Base-by-base conservation (phyloP, 2,329 filamentous ascomycete genomes). In the Fusarium cicatricum region DNA sequence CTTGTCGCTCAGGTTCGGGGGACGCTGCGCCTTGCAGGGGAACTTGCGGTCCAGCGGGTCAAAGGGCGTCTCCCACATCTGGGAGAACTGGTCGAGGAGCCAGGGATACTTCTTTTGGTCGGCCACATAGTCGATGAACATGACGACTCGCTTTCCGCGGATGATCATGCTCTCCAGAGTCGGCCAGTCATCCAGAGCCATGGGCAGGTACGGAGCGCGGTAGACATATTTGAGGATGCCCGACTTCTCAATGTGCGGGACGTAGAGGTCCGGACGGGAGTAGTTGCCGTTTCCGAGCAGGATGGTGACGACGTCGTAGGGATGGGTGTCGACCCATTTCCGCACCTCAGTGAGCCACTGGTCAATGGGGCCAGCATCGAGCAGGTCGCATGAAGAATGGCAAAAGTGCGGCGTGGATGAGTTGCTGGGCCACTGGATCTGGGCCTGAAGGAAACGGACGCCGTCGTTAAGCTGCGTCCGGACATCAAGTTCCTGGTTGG, bases 11-110 rank as follows among this genome's bases (percentile, higher is more conserved):
- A 96, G 77, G 37, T 84, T 78, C 0, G 91, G 91, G 1, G 93
- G 92, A 0, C 93, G 87, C 70, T 97, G 85, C 32, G 88, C 81
- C 0, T 79, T 87, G 77, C 93, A 97, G 0, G 92, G 92, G 72
- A 97, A 96, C 1, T 74, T 72, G 42, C 76, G 76, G 70, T 86
- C 72, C 14, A 74, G 70, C 3, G 86, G 92, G 47, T 92, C 90
- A 71, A 96, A 97, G 0, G 91, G 90, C 1, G 92, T 94, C 77
- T 97, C 91, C 90, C 91, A 97, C 77, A 96, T 84, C 70, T 96
- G 90, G 6, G 84, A 85, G 77, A 97, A 97, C 74, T 97, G 83
- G 72, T 96, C 91, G 34, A 97, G 80, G 36, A 97, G 83, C 85
- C 91, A 97, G 0, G 93, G 92, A 15, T 91, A 88, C 16, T 82